A percentile compares a stretch with the other conserved stretches of the same genome.
Conservation (phyloP, 2,329 filamentous ascomycete genomes). For the Neofusicoccum umdonicola region DNA sequence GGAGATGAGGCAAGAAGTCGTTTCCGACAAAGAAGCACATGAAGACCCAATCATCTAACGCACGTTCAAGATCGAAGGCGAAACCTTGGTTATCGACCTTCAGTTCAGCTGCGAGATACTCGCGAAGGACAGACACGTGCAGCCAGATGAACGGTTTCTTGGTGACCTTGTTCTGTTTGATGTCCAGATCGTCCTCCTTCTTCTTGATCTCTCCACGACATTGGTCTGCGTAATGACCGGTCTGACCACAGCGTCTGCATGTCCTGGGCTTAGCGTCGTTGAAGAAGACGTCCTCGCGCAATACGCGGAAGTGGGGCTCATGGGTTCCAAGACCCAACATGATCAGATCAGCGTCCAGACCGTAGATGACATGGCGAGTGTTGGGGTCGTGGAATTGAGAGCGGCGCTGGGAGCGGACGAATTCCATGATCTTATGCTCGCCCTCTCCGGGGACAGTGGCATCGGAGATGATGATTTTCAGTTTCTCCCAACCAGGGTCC, state of each 20-base stretch:
- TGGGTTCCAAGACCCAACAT: constrained; percentile 97
- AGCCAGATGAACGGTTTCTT: constrained; percentile 98
- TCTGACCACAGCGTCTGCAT: constrained; percentile 90
- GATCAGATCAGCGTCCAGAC: constrained; percentile 95
- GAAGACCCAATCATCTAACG: constrained; percentile 97
- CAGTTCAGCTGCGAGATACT: constrained; percentile 90
- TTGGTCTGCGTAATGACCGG: constrained; percentile 83
- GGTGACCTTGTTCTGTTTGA: constrained; percentile 68
- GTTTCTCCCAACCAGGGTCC: constrained; percentile 83
- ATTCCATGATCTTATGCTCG: constrained; percentile 99
- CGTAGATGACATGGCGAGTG: constrained; percentile 96
- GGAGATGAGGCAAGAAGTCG: constrained; percentile 94
- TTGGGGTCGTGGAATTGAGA: constrained; percentile 93
- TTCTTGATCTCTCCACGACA: constrained; percentile 78
- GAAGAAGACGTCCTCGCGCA: constrained; percentile 95
- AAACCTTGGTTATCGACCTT: constrained; percentile 80
- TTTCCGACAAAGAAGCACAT: constrained; percentile 99
- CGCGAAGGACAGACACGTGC: constrained; percentile 84
- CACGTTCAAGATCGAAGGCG: constrained; percentile 87
- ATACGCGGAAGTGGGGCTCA: constrained; percentile 92
- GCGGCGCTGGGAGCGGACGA: constrained; percentile 87
- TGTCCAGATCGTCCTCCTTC: constrained; percentile 75
- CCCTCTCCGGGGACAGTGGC: constrained; percentile 96
- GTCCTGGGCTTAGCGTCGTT: constrained; percentile 79
- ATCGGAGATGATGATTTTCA: constrained; percentile 98